phyloP scores from a whole-genome alignment of 768 basidiomycete species.

The Phylloporus sp. region DNA sequence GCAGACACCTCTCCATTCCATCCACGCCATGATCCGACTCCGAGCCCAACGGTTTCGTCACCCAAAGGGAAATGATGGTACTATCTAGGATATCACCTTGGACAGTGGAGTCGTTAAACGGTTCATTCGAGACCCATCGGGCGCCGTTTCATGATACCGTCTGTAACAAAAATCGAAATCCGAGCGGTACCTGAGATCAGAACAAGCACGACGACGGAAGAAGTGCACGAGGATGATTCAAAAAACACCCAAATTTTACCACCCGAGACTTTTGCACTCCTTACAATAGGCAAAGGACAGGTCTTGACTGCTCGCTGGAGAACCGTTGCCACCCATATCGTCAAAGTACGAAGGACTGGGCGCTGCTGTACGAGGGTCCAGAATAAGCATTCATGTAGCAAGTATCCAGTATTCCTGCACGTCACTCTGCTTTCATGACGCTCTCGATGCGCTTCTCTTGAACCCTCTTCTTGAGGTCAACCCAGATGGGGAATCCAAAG shows the following conservation, averaged over 20 bases:
- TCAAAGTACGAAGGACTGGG: too few species aligned
- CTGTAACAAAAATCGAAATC: too few species aligned
- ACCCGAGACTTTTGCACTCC: too few species aligned
- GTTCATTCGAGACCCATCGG: neutral
- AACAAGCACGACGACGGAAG: too few species aligned
- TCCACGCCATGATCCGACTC: conserved; percentile 1
- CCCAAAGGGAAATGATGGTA: neutral
- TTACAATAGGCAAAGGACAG: too few species aligned
- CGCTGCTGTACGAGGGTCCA: too few species aligned
- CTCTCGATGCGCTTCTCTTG: conserved; percentile 71
- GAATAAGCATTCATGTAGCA: neutral
- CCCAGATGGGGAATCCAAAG: conserved; percentile 52
- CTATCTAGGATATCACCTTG: conserved; percentile 2
- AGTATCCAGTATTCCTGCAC: neutral
- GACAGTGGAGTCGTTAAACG: neutral
- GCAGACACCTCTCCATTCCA: conserved; percentile 4
- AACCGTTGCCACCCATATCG: too few species aligned
- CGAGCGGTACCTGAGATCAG: too few species aligned
- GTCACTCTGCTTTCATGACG: conserved; percentile 67
- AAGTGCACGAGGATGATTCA: too few species aligned
- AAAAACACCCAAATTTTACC: too few species aligned
- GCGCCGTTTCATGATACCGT: too few species aligned
- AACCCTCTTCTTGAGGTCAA: conserved; percentile 50
- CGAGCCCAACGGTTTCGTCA: neutral
- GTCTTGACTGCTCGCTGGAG: too few species aligned